Evolutionary conservation across 495 filamentous ascomycete species (phyloP).

Genomic region (Articulospora tetracladia): DNA sequence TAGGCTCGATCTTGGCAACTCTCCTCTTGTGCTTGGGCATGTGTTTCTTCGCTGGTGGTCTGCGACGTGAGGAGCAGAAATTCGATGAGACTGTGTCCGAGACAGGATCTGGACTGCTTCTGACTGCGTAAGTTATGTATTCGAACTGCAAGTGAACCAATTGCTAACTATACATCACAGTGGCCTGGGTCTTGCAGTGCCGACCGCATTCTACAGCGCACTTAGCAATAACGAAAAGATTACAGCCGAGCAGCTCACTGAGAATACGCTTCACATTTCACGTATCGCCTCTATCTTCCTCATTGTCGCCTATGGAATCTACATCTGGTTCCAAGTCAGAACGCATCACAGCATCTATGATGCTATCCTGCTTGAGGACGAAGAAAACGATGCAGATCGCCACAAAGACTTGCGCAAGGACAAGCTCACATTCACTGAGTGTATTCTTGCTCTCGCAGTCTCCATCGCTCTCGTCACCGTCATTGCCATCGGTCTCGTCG

Average conservation of each 20-base stretch:
- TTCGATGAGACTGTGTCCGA: conserved; percentile 79
- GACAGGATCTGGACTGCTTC: conserved; percentile 72
- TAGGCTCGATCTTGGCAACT: conserved; percentile 79
- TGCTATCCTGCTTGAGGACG: conserved; percentile 64
- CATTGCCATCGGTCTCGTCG: conserved; percentile 77
- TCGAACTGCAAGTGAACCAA: neutral
- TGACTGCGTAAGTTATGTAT: conserved; percentile 57
- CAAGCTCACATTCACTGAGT: conserved; percentile 78
- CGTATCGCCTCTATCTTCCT: conserved; percentile 74
- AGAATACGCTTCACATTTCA: conserved; percentile 61
- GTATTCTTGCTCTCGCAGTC: conserved; percentile 59
- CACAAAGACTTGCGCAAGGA: conserved; percentile 56
- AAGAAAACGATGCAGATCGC: conserved; percentile 64
- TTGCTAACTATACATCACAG: conserved; percentile 19
- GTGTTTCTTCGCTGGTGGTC: conserved; percentile 74
- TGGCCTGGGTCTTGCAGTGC: conserved; percentile 76
- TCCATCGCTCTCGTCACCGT: conserved; percentile 71
- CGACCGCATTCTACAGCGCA: conserved; percentile 69
- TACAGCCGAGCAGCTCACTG: conserved; percentile 31
- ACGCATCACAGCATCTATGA: conserved; percentile 80
- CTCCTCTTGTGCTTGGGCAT: conserved; percentile 69
- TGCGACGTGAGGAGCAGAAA: conserved; percentile 56
- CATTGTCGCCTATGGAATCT: conserved; percentile 74
- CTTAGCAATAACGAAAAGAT: conserved; percentile 40
- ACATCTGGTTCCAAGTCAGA: conserved; percentile 74